Conservation (phyloP, 2,329 filamentous ascomycete species). For the Annulohypoxylon truncatum region DNA sequence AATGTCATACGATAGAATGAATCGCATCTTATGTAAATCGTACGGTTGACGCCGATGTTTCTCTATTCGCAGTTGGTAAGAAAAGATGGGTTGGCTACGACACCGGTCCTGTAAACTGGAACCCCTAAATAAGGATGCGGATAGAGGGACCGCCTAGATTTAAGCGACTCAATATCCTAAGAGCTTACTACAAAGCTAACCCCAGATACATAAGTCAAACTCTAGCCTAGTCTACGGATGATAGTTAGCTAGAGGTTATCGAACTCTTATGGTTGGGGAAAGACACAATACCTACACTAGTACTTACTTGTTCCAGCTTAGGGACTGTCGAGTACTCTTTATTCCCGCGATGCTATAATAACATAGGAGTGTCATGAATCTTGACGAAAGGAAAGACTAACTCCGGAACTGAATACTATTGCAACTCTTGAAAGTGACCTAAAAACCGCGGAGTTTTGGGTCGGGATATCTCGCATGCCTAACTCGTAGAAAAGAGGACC, state of each 20-base stretch:
- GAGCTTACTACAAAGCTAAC: neutral
- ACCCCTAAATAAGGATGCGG: constrained; percentile 8
- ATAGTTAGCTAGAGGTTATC: neutral
- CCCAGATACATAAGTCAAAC: neutral
- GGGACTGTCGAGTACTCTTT: neutral
- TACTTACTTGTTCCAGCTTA: neutral
- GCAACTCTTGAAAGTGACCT: too few species aligned
- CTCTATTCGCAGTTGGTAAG: neutral
- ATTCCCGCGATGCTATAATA: neutral
- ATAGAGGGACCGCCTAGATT: neutral
- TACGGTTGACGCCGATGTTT: neutral
- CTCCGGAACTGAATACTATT: neutral
- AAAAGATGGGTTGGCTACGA: neutral
- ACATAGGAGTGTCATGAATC: neutral
- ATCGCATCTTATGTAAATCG: neutral
- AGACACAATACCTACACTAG: too few species aligned
- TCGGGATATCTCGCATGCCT: neutral
- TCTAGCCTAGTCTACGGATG: neutral
- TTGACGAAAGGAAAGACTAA: neutral
- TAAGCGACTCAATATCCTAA: neutral
- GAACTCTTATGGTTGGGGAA: neutral
- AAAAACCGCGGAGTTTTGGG: neutral
- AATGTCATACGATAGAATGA: constrained; percentile 1
- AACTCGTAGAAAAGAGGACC: neutral
- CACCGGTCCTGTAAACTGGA: constrained; percentile 1